Evolutionary conservation across 1,284 basidiomycete genomes (phyloP).

Genomic region (Neotropicomus parvogracilis): DNA sequence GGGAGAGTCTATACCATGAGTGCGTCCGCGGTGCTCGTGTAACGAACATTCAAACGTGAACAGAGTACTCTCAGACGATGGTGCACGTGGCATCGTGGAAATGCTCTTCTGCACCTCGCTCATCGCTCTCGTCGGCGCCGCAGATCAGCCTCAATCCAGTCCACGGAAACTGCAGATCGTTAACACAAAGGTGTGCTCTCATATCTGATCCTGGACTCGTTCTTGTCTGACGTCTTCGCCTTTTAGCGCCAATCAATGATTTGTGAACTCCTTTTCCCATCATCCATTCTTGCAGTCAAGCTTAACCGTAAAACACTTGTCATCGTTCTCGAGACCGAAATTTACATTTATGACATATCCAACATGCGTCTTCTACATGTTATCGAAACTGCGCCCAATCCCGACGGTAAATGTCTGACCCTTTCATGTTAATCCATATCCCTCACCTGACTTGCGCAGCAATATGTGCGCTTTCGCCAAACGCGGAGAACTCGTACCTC

Average conservation of each 20-base stretch:
- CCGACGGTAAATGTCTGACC: constrained; percentile 62
- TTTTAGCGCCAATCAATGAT: constrained; percentile 93
- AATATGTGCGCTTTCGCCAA: constrained; percentile 91
- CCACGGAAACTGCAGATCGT: constrained; percentile 95
- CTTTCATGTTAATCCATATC: not conserved
- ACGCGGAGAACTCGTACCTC: constrained; percentile 93
- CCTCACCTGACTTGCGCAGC: constrained; percentile 46
- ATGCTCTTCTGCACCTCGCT: constrained; percentile 99
- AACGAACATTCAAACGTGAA: not conserved
- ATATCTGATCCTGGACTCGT: not conserved
- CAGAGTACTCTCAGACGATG: constrained; percentile 60
- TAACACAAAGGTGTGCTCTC: constrained; percentile 81
- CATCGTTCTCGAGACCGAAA: constrained; percentile 92
- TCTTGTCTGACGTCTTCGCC: not conserved
- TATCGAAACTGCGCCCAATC: constrained; percentile 95
- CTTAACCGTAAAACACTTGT: constrained; percentile 95
- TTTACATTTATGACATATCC: constrained; percentile 98
- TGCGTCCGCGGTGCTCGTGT: constrained; percentile 40
- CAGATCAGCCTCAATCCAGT: constrained; percentile 83
- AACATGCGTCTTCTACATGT: constrained; percentile 98
- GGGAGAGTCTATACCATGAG: constrained; percentile 94
- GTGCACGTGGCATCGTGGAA: constrained; percentile 92
- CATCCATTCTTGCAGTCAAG: constrained; percentile 93
- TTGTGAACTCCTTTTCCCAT: constrained; percentile 96
- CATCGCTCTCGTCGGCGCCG: constrained; percentile 93